Conservation (phyloP, 495 filamentous ascomycete species). For the Tuber aestivum region DNA sequence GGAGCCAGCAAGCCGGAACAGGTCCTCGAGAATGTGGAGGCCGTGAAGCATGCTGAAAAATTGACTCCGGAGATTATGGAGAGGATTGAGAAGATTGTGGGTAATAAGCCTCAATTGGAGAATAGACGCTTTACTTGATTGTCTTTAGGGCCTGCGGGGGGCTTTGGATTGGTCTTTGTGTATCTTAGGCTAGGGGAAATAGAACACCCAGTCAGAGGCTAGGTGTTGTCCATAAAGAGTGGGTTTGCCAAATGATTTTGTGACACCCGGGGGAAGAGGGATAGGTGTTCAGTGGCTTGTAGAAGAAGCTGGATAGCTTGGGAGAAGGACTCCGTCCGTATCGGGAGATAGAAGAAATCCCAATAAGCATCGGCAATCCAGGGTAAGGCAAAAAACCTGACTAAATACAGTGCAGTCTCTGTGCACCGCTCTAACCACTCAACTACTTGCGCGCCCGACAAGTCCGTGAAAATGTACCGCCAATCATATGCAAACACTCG, state of each 20-base stretch:
- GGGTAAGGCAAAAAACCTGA: background rate
- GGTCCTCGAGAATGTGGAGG: constrained; percentile 63
- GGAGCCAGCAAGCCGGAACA: constrained; percentile 69
- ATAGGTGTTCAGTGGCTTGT: background rate
- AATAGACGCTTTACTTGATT: constrained; percentile 34
- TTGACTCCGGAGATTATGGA: constrained; percentile 62
- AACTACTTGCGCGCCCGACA: background rate
- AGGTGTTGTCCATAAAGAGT: background rate
- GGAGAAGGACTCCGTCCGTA: background rate
- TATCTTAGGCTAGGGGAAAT: background rate
- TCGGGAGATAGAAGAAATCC: background rate
- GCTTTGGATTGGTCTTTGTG: background rate
- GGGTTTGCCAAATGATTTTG: background rate
- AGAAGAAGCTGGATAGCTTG: background rate
- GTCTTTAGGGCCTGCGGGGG: background rate
- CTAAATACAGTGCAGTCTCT: background rate
- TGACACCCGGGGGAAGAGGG: background rate
- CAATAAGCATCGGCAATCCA: background rate
- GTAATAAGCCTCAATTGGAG: constrained; percentile 55
- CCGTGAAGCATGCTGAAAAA: constrained; percentile 56
- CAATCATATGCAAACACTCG: background rate
- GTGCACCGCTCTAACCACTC: background rate
- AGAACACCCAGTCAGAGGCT: background rate
- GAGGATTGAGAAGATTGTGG: constrained; percentile 61
- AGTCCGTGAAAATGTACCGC: background rate